phyloP scores from a whole-genome alignment of 768 basidiomycete genomes.

The Lyophyllum decastes region DNA sequence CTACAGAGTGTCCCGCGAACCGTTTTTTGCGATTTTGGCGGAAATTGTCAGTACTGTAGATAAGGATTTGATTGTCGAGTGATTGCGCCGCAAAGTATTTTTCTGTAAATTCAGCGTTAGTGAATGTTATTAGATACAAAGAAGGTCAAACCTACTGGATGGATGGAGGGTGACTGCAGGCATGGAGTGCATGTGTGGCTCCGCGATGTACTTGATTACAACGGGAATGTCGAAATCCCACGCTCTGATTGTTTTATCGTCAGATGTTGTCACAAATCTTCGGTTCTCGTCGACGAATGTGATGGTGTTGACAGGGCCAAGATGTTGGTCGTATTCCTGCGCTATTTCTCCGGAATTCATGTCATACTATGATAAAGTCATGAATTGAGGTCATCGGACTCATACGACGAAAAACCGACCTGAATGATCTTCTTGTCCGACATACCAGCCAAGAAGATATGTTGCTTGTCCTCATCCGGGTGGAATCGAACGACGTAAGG shows the following conservation, averaged over 20 bases:
- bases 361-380: slow-evolving; percentile 72
- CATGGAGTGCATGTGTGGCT: slow-evolving; percentile 99
- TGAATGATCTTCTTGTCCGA: slow-evolving; percentile 99
- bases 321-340: slow-evolving; percentile 98
- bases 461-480: slow-evolving; percentile 93
- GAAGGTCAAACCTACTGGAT: slow-evolving; percentile 66
- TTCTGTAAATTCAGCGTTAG: slow-evolving; percentile 40
- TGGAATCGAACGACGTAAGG: slow-evolving; percentile 96
- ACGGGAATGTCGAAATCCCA: slow-evolving; percentile 99
- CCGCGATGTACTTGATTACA: slow-evolving; percentile 99
- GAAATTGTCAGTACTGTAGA: slow-evolving; percentile 98
- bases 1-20: slow-evolving; percentile 95
- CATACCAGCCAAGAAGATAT: slow-evolving; percentile 98
- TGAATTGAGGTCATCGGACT: slow-evolving; percentile 5
- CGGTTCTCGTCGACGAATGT: slow-evolving; percentile 99
- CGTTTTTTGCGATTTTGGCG: slow-evolving; percentile 98
- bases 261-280: slow-evolving; percentile 96
- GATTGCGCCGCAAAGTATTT: slow-evolving; percentile 99
- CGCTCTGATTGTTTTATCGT: slow-evolving; percentile 98
- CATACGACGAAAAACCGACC: slow-evolving; percentile 43
- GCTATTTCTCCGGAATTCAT: slow-evolving; percentile 93
- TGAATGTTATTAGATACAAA: slow-evolving; percentile 6
- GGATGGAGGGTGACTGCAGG: slow-evolving; percentile 96
- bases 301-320: slow-evolving; percentile 97
- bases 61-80: slow-evolving; percentile 96